phyloP scores from a whole-genome alignment of 129 eudicot genomes.

The Chrysanthemum lavandulifolium region DNA sequence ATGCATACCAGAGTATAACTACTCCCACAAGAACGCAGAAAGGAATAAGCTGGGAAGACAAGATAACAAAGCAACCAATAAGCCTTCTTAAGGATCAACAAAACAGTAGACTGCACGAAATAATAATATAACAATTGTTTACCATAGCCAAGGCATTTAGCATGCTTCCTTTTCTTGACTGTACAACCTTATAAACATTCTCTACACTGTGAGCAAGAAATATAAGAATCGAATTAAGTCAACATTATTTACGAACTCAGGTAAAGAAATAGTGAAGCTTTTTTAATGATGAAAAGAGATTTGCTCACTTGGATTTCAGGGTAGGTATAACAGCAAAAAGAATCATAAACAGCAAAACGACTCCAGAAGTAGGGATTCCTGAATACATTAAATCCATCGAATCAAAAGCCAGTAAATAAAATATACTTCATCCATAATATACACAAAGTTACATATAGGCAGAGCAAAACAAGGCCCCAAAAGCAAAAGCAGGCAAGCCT shows the following conservation, averaged over 20 bases:
- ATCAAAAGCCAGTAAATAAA: neutral
- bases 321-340: conserved; percentile 87
- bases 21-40: conserved; percentile 67
- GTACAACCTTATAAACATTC: conserved; percentile 76
- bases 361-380: conserved; percentile 61
- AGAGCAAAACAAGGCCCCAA: no score
- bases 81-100: conserved; percentile 12
- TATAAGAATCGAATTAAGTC: conserved; percentile 4
- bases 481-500: no score
- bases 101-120: conserved; percentile 1
- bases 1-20: conserved; percentile 67
- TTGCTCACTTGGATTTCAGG: conserved; percentile 68
- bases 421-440: neutral
- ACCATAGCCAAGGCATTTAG: conserved; percentile 92
- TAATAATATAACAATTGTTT: conserved; percentile 1
- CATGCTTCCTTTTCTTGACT: conserved; percentile 90
- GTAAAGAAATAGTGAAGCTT: conserved; percentile 5
- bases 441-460: conserved; percentile 6
- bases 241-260: conserved; percentile 11
- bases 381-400: conserved; percentile 25
- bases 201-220: conserved; percentile 46
- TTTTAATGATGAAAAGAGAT: neutral
- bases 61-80: conserved; percentile 13
- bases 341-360: conserved; percentile 61
- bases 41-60: conserved; percentile 67